Evolutionary conservation across 2,329 filamentous ascomycete species (phyloP), one percentile per base, ranked within the genome.

Genomic region (Bipolaris victoriae): DNA sequence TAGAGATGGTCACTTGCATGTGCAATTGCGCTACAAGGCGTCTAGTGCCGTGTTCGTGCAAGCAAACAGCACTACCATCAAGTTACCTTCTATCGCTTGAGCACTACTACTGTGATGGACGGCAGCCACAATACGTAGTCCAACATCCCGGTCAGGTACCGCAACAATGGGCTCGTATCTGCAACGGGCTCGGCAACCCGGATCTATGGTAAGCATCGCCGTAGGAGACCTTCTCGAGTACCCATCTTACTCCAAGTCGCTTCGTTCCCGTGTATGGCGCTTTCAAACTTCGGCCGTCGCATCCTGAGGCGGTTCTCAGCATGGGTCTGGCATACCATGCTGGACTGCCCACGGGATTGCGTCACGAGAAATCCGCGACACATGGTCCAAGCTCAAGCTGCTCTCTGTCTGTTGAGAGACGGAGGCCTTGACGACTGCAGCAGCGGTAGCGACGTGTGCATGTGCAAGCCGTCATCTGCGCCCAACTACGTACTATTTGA

Each of bases 281-380:
- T 10, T 49, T 26, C 35, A 39, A 29, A 49, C 35, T 18, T 39
- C 15, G 22, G 20, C n/a, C 26, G 46, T 49, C 46, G 46, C 46
- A 49, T 49, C 35, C 35, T 39, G 35, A 49, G n/a, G 26, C 22
- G 45, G 11, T 37, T 37, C 22, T 26, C 7, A 20, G 18, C 33
- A 39, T 49, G 46, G 16, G 40, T 33, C 31, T 15, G 49, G 47
- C 33, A 55, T 55, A 52, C 52, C 31, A 35, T 55, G 40, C 45
- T 51, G 39, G 46, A 55, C 31, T 31, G 39, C 24, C 29, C 16
- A 29, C 31, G 52, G 47, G 33, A 56, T 56, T 52, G 53, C 53
- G 53, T 56, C 53, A 56, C 53, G 20, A 18, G 24, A 31, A 56
- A 52, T 49, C 41, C 26, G 29, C 31, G 48, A 22, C 48, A n/a